These are phyloP conservation scores for Cladosporium phlei DNA, from an alignment of 2,329 filamentous ascomycete genomes.

Conservation along the genomic window DNA sequence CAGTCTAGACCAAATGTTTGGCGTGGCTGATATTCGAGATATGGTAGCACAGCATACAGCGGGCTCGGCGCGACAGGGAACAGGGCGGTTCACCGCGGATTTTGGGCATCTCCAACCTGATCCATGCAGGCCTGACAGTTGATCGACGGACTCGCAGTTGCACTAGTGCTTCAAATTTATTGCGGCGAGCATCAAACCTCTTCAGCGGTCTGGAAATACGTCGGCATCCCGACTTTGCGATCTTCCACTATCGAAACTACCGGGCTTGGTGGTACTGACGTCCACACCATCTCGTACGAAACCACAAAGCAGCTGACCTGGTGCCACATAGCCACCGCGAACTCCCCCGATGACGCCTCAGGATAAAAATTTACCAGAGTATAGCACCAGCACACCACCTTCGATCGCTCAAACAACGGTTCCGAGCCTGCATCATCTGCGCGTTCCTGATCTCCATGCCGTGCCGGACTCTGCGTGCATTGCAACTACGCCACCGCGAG, in stretches of 20 bases:
- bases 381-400: conserved; percentile 2
- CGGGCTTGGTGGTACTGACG: conserved; percentile 11
- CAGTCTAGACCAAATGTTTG: conserved; percentile 12
- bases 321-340: conserved; percentile 11
- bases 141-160: conserved; percentile 4
- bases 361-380: conserved; percentile 1
- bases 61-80: conserved; percentile 12
- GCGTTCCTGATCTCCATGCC: conserved; percentile 31
- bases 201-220: not conserved
- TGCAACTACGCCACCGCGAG: conserved; percentile 14
- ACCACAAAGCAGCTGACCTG: conserved; percentile 10
- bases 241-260: not conserved
- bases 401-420: conserved; percentile 2
- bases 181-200: conserved; percentile 5
- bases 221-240: conserved; percentile 4
- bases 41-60: conserved; percentile 7
- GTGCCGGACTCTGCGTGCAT: conserved; percentile 17
- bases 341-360: conserved; percentile 2
- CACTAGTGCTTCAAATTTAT: conserved; percentile 5
- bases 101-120: conserved; percentile 9
- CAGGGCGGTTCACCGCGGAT: conserved; percentile 12
- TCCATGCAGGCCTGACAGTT: conserved; percentile 6
- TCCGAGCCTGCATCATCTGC: conserved; percentile 24
- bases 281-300: conserved; percentile 11
- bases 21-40: conserved; percentile 4